A percentile compares a stretch with the other conserved stretches of the same genome.
phyloP scores from a whole-genome alignment of 805 yeast species.

The Candida hungchunana region DNA sequence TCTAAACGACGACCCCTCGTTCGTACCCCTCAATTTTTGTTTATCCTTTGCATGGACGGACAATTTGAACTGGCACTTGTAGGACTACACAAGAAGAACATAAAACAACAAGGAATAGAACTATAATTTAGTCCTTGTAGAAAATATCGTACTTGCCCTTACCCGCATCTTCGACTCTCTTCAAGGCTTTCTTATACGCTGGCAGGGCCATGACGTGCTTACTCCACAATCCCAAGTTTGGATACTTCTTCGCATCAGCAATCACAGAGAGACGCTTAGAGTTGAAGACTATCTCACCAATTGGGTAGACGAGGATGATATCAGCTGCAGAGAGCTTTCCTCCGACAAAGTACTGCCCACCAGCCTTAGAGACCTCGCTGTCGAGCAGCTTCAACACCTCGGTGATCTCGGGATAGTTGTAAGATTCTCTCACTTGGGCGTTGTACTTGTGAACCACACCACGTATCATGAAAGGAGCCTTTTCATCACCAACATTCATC shows the following conservation, averaged over 20 bases:
- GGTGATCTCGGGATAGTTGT: conserved; percentile 44
- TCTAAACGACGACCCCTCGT: no score
- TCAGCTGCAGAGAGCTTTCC: conserved; percentile 52
- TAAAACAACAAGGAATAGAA: no score
- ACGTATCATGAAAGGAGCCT: conserved; percentile 46
- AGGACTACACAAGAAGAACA: no score
- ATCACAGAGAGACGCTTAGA: conserved; percentile 17
- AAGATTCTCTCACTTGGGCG: conserved; percentile 43
- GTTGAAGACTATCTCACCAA: conserved; percentile 23
- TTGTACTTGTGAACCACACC: conserved; percentile 40
- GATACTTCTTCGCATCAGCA: conserved; percentile 22
- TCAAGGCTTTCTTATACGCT: conserved; percentile 39
- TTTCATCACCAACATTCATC: conserved; percentile 26
- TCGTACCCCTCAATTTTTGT: no score
- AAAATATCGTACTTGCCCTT: conserved; percentile 5
- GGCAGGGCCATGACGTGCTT: conserved; percentile 23
- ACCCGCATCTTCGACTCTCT: conserved; percentile 26
- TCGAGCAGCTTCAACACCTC: conserved; percentile 40
- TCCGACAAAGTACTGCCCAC: conserved; percentile 40
- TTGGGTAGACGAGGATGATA: conserved; percentile 44
- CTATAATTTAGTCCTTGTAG: no score
- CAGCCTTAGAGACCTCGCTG: conserved; percentile 4
- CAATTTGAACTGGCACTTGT: no score
- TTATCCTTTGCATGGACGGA: no score
- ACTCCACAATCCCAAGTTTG: conserved; percentile 27